These are phyloP conservation scores for Ramaria sp. DNA, from an alignment of 768 basidiomycete species.

Conservation along the genomic window DNA sequence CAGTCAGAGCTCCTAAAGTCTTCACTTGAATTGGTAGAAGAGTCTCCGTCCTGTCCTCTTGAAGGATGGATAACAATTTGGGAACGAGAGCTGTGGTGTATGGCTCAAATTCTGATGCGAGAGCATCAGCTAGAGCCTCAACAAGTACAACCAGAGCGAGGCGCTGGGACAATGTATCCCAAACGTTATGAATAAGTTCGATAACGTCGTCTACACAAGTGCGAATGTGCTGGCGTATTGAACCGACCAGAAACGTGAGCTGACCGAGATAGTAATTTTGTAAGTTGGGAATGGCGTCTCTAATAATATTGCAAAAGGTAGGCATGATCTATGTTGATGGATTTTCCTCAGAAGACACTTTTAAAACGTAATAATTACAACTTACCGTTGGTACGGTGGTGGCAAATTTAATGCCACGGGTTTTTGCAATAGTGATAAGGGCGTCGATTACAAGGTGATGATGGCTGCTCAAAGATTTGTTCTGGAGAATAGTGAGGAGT, in stretches of 20 bases:
- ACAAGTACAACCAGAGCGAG: constrained; percentile 33
- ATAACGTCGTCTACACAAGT: constrained; percentile 33
- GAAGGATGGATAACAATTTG: constrained; percentile 26
- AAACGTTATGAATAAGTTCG: constrained; percentile 34
- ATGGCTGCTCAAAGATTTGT: constrained; percentile 73
- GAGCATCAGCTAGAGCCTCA: constrained; percentile 29
- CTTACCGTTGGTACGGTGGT: constrained; percentile 84
- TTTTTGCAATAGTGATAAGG: constrained; percentile 98
- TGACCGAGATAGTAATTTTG: constrained; percentile 37
- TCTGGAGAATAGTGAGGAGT: constrained; percentile 76
- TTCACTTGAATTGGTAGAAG: constrained; percentile 19
- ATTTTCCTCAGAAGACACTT: not conserved
- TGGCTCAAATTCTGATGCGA: constrained; percentile 23
- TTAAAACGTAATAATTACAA: constrained; percentile 5
- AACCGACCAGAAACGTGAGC: constrained; percentile 32
- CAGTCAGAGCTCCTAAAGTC: constrained; percentile 32
- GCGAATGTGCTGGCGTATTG: constrained; percentile 38
- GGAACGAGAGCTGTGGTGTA: constrained; percentile 24
- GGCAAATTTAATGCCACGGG: constrained; percentile 92
- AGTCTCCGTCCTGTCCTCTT: constrained; percentile 20
- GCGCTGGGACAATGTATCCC: constrained; percentile 27
- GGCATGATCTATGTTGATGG: constrained; percentile 27
- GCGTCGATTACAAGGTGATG: constrained; percentile 95
- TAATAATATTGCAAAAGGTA: constrained; percentile 33
- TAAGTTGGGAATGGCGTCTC: constrained; percentile 24